Base-by-base conservation (phyloP, 257 asterid species). In the Catharanthus roseus region DNA sequence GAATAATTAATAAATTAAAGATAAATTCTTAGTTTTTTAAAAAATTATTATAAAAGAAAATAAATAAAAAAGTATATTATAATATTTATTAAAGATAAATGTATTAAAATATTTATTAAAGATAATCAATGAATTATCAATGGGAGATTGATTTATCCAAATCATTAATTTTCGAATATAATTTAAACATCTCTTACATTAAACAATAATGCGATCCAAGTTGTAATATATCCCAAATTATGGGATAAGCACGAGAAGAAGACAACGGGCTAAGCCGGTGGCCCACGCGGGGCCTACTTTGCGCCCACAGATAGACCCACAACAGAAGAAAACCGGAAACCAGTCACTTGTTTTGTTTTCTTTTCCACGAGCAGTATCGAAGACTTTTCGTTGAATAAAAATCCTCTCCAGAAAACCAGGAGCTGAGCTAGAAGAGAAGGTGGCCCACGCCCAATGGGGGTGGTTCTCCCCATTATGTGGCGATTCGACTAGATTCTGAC, bases 401-500 rank as follows among this genome's bases (percentile, higher is more conserved):
- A n/a, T n/a, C n/a, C n/a, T 70, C 76, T 86, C 96, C 96, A 68
- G 79, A 74, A 87, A 86, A 90, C 88, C 89, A 78, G 96, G 96
- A 90, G 87, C n/a, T n/a, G n/a, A n/a, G n/a, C n/a, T n/a, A n/a
- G 64, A 54, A 78, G 23, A 63, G 29, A 51, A 26, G 7, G 64
- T 58, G 85, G 87, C 81, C 39, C 75, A 78, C 74, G 1, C 71
- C 3, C 61, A 36, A 68, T 67, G 80, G 78, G 77, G 24, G 70
- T 18, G 56, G 60, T 60, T 50, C 78, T 74, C 90, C 89, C 76
- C 76, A 71, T 82, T 68, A 83, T 82, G 92, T 82, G 95, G 95
- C 90, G 87, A 90, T 90, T 87, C 95, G 92, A 88, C 92, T 90
- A 81, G 83, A 29, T 80, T 75, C 89, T 90, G 92, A 85, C 90